Percentiles rank a stretch among this genome's conserved stretches.
These are phyloP conservation scores for Leccinum variicolor DNA, from an alignment of 768 basidiomycete genomes.

Conservation along the genomic window DNA sequence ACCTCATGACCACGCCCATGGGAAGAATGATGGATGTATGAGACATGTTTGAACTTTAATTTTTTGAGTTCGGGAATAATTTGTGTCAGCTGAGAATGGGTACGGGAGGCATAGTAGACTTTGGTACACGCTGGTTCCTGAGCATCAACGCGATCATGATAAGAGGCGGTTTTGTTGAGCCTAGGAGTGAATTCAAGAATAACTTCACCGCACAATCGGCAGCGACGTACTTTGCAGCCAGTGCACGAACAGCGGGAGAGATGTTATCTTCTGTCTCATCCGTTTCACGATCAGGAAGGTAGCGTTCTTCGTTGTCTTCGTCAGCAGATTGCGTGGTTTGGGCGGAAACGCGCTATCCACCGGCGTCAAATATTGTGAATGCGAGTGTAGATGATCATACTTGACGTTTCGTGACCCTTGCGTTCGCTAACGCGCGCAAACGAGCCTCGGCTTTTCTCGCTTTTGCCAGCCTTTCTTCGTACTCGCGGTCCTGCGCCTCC, in stretches of 20 bases:
- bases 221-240: conserved; percentile 69
- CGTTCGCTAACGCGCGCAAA: conserved; percentile 50
- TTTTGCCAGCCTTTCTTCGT: conserved; percentile 53
- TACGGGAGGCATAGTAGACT: conserved; percentile 92
- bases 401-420: conserved; percentile 56
- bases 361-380: conserved; percentile 3
- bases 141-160: conserved; percentile 7
- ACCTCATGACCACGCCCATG: not conserved
- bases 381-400: conserved; percentile 36
- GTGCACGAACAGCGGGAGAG: conserved; percentile 70
- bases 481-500: conserved; percentile 63
- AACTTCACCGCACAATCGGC: not conserved
- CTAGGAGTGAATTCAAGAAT: conserved; percentile 9
- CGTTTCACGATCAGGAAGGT: conserved; percentile 59
- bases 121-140: conserved; percentile 67
- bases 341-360: conserved; percentile 22
- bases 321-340: conserved; percentile 22
- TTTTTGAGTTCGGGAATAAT: conserved; percentile 80
- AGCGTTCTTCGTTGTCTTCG: conserved; percentile 56
- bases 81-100: conserved; percentile 94
- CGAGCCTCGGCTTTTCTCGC: conserved; percentile 64
- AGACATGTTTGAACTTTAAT: conserved; percentile 49
- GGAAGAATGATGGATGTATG: conserved; percentile 15
- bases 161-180: conserved; percentile 9
- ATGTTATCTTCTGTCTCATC: conserved; percentile 50